Evolutionary conservation across 2,329 filamentous ascomycete genomes (phyloP).

Genomic region (Dactylonectria estremocensis): DNA sequence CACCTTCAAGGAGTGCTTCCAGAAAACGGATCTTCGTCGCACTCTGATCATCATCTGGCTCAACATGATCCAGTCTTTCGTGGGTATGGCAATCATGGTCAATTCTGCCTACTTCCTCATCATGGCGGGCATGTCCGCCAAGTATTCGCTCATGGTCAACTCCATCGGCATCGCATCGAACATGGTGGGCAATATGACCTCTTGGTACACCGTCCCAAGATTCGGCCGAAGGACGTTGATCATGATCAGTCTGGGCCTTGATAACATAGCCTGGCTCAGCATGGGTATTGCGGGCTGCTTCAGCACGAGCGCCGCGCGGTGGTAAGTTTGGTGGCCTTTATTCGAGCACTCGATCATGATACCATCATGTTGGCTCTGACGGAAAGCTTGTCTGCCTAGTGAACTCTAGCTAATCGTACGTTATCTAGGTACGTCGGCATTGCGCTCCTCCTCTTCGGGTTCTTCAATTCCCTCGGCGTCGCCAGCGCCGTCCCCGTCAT

Average conservation of each 20-base stretch:
- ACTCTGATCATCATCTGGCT: background rate
- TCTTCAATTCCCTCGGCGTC: slow-evolving; percentile 7
- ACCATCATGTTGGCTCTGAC: too few relatives aligned
- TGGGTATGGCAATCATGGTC: background rate
- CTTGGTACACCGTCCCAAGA: slow-evolving; percentile 6
- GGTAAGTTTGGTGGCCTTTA: background rate
- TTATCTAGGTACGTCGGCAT: slow-evolving; percentile 3
- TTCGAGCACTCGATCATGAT: too few relatives aligned
- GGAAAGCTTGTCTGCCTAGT: too few relatives aligned
- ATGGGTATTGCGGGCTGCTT: slow-evolving; percentile 14
- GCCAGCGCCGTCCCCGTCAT: background rate
- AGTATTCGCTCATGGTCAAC: background rate
- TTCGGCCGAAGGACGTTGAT: slow-evolving; percentile 9
- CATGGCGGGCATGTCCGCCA: slow-evolving; percentile 6
- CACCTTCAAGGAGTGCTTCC: slow-evolving; percentile 5
- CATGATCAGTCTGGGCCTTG: background rate
- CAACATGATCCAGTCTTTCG: slow-evolving; percentile 11
- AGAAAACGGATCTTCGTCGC: background rate
- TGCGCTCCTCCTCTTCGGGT: background rate
- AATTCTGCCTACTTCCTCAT: slow-evolving; percentile 17
- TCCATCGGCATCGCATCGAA: slow-evolving; percentile 12
- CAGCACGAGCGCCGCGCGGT: background rate
- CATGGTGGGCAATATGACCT: slow-evolving; percentile 2
- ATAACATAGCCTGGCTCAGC: background rate
- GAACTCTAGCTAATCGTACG: background rate